Evolutionary conservation across 2,329 filamentous ascomycete genomes (phyloP).

Genomic region (Aspergillus costaricaensis): DNA sequence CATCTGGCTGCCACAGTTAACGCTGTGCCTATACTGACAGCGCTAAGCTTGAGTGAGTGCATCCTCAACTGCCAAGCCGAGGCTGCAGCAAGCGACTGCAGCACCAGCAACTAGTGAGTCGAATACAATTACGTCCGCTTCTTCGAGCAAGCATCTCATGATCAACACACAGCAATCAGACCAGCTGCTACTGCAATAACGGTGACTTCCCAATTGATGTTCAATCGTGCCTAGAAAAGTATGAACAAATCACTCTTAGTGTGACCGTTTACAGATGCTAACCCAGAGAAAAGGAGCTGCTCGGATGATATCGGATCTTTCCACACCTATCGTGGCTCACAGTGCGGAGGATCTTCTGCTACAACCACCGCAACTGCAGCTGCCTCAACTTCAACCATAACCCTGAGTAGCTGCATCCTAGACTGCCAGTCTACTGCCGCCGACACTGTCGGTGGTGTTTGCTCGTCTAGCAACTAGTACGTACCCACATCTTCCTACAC

Average conservation of each 20-base stretch:
- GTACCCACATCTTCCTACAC: not conserved
- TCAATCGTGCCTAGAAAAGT: not conserved
- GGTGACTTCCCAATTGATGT: not conserved
- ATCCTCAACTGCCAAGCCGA: not conserved
- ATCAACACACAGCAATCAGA: not conserved
- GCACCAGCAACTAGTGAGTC: not conserved
- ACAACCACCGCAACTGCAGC: not conserved
- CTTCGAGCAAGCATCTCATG: not conserved
- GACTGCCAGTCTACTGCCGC: not conserved
- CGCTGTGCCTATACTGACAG: not conserved
- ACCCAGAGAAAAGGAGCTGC: not conserved
- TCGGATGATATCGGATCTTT: not conserved
- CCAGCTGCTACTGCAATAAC: not conserved
- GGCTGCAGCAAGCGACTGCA: not conserved
- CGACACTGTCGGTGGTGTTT: not conserved
- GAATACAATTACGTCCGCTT: not conserved
- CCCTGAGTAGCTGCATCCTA: not conserved
- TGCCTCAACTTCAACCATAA: not conserved
- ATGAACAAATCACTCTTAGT: not conserved
- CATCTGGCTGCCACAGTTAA: not conserved
- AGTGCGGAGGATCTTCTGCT: not conserved
- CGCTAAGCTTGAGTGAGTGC: not conserved
- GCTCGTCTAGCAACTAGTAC: not conserved
- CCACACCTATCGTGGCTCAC: not conserved
- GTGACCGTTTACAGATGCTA: not conserved